Conservation (phyloP, 208 protist genomes). For the Balamuthia mandrillaris region DNA sequence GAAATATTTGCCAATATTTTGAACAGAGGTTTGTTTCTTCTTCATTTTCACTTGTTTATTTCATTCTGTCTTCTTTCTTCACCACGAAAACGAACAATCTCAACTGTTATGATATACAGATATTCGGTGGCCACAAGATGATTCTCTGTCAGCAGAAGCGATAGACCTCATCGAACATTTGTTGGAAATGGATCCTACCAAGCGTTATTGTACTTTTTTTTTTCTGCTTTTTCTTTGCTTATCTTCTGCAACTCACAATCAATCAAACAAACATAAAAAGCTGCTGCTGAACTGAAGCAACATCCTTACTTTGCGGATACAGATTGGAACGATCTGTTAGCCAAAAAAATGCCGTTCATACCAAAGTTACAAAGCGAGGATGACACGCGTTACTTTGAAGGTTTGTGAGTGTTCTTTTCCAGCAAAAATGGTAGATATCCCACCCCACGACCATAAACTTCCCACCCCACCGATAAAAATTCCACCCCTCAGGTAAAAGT, state of each 20-base stretch:
- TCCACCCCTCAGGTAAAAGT: too few relatives aligned
- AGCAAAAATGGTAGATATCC: too few relatives aligned
- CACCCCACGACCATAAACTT: too few relatives aligned
- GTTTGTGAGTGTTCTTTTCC: too few relatives aligned
- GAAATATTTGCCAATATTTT: conserved; percentile 74
- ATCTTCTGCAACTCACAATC: too few relatives aligned
- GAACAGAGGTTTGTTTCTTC: neutral
- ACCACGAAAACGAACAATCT: too few relatives aligned
- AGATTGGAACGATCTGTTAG: conserved; percentile 58
- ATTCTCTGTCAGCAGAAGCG: neutral
- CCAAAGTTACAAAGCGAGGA: conserved; percentile 44
- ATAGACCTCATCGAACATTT: conserved; percentile 3
- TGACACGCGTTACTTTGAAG: conserved; percentile 57
- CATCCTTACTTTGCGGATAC: conserved; percentile 63
- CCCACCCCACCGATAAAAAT: too few relatives aligned
- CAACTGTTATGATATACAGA: neutral
- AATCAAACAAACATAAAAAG: too few relatives aligned
- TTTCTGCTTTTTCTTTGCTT: too few relatives aligned
- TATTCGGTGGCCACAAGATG: neutral
- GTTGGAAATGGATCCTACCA: neutral
- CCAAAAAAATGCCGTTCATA: conserved; percentile 46
- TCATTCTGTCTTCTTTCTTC: too few relatives aligned
- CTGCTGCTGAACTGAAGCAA: conserved; percentile 55
- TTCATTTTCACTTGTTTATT: neutral
- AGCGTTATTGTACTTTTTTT: neutral